Evolutionary conservation across 495 filamentous ascomycete species (phyloP), one percentile per base, ranked within the genome.

Genomic region (Aspergillus saccharolyticus): DNA sequence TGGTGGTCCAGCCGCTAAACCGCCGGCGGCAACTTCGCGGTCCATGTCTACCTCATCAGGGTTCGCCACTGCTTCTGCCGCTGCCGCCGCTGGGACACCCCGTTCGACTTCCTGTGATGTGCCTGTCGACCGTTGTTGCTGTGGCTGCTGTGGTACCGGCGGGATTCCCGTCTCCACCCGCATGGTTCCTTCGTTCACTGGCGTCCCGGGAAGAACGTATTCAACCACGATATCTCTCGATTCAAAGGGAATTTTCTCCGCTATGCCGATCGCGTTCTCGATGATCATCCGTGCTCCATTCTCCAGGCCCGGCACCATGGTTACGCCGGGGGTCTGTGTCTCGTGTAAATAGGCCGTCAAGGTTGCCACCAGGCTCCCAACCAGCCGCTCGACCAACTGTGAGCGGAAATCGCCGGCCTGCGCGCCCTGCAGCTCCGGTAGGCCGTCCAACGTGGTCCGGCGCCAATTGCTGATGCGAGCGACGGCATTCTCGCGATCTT

Each of bases 401-500:
- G 74, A 66, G 19, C 86, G 85, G 64, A 88, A 74, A 21, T 88
- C 81, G 24, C 72, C 73, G 24, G 85, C 85, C 42, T 86, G 78
- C 0, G 80, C 77, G 18, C 85, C 82, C n/a, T 79, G 76, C 3
- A 97, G 80, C 54, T 89, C 84, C 59, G 84, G 80, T 12, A 98
- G 79, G n/a, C 92, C 94, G 66, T 97, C 94, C 42, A 98, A 74
- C 17, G 94, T 98, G 3, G 94, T 84, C 62, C 97, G 85, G 43
- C 95, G 86, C 94, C 94, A 98, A 66, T 87, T 90, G 28, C 94
- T 85, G 53, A 97, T 85, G 63, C 91, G 89, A n/a, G 85, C 82
- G 19, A 88, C 86, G 55, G 96, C 80, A 12, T 90, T 91, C 46
- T 97, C 92, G 60, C 87, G 89, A 61, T 98, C 95, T 67, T 96